A percentile compares a stretch with the other conserved stretches of the same genome.
phyloP scores from a whole-genome alignment of 1,139 yeast species.

The Diutina catenulata region DNA sequence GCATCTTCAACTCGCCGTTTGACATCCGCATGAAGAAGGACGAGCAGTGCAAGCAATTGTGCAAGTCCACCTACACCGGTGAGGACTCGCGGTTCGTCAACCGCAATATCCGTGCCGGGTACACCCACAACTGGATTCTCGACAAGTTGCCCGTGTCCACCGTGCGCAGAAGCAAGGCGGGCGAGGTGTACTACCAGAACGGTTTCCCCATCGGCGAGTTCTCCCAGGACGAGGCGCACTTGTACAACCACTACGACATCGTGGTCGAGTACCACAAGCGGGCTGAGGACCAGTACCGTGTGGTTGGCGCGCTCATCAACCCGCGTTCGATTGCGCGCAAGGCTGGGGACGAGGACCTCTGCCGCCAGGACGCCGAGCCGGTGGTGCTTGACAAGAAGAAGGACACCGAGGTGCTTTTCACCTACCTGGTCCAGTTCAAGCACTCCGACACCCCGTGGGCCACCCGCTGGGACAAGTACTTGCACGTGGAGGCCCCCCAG shows the following conservation, averaged over 20 bases:
- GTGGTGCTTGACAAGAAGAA: constrained; percentile 20
- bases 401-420: constrained; percentile 22
- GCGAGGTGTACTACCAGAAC: constrained; percentile 53
- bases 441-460: constrained; percentile 83
- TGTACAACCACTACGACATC: constrained; percentile 75
- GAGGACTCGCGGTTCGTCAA: constrained; percentile 66
- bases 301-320: constrained; percentile 78
- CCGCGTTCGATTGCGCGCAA: constrained; percentile 23
- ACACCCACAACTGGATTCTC: constrained; percentile 81
- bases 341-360: constrained; percentile 39
- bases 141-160: constrained; percentile 92
- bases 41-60: constrained; percentile 51
- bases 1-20: constrained; percentile 89
- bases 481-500: constrained; percentile 83
- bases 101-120: constrained; percentile 69
- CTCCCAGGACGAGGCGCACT: constrained; percentile 36
- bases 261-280: constrained; percentile 73
- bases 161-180: constrained; percentile 44
- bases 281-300: constrained; percentile 58
- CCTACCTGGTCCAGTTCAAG: constrained; percentile 45
- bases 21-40: constrained; percentile 67
- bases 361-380: constrained; percentile 17
- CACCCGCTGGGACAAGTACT: constrained; percentile 95
- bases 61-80: constrained; percentile 47
- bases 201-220: constrained; percentile 73